Evolutionary conservation across 208 protist species (phyloP), one percentile per base, ranked within the genome.

Genomic region (Acanthamoeba royreba): DNA sequence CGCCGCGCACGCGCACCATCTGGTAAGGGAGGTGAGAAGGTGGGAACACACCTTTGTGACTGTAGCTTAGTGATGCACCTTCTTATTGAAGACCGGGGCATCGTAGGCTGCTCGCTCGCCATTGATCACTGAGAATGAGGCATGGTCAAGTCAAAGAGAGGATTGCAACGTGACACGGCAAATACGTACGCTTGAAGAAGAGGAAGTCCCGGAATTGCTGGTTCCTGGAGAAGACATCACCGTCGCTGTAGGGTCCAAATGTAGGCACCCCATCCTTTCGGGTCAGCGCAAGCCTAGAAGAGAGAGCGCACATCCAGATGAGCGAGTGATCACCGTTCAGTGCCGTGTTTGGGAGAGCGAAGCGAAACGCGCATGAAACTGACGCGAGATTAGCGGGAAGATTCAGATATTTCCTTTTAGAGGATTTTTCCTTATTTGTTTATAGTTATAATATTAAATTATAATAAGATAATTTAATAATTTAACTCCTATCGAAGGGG

Each of bases 91-190:
- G 45, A 69, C 47, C 4, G 83, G 83, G 35, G 83, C 83, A 25
- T 90, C 83, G 55, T 90, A 90, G 33, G 83, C 83, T 13, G 83
- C 83, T 69, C 83, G 83, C 52, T 90, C 83, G 25, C 53, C 83
- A 47, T 90, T 90, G 25, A 35, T 90, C 83, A 90, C 83, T 90
- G 55, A 15, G 9, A 25, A 25, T 11, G 25, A 63, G 0, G n/a
- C 40, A 33, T 42, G 11, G 33, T 1, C 15, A 43, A 0, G 0
- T 46, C 15, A 43, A 83, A 1, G 7, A 5, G 45, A 0, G 22
- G 35, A 9, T 1, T 8, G 8, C 8, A 63, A 38, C n/a, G n/a
- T 2, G 25, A 8, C n/a, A 2, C 77, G 5, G 45, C 31, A 15
- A 58, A 15, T 13, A 66, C 46, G 46, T 89, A 89, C 81, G 22